phyloP scores from a whole-genome alignment of 345 rosid species.

The Sonneratia alba region DNA sequence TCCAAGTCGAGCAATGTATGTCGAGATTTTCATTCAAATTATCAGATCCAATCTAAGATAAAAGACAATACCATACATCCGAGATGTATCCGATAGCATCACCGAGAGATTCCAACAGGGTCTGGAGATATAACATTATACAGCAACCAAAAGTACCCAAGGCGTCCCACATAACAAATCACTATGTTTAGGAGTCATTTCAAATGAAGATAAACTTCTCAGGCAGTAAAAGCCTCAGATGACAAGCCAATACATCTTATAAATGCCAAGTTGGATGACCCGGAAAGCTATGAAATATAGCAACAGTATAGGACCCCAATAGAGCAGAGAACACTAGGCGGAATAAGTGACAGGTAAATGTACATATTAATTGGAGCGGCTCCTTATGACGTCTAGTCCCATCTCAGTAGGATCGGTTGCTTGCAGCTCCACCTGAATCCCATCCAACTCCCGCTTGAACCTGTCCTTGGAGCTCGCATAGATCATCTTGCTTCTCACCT shows the following conservation, averaged over 20 bases:
- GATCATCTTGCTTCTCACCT: conserved; percentile 68
- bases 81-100: too few species aligned
- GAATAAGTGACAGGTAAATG: neutral
- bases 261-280: conserved; percentile 11
- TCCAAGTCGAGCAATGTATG: too few species aligned
- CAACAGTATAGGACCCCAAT: neutral
- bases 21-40: too few species aligned
- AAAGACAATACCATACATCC: too few species aligned
- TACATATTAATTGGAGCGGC: conserved; percentile 36
- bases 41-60: too few species aligned
- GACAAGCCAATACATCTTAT: conserved; percentile 15
- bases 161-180: neutral
- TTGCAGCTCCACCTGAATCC: conserved; percentile 59
- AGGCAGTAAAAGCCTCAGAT: conserved; percentile 7
- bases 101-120: neutral
- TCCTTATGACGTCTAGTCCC: conserved; percentile 58
- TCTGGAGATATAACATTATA: neutral
- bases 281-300: neutral
- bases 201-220: neutral
- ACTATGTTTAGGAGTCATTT: neutral
- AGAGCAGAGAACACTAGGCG: neutral
- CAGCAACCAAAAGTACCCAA: neutral
- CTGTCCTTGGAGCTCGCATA: conserved; percentile 68
- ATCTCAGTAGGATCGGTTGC: conserved; percentile 66
- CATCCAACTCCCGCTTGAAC: conserved; percentile 58